These are phyloP conservation scores for Erodium texanum DNA, from an alignment of 441 rosid genomes.

Conservation along the genomic window DNA sequence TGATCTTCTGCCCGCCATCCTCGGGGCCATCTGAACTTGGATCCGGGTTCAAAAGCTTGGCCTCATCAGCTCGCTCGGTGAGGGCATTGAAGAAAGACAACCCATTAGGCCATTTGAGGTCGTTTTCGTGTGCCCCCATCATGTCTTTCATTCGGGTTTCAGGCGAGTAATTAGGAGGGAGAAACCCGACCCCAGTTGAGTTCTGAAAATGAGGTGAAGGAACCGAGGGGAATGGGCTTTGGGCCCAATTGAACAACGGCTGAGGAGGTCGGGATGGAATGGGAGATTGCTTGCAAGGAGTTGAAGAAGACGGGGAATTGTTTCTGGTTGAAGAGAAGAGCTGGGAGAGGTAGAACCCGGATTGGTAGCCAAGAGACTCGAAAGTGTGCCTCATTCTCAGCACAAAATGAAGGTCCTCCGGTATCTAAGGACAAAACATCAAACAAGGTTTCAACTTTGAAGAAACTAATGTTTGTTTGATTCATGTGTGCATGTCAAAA, in stretches of 20 bases:
- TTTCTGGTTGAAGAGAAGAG: slow-evolving; percentile 67
- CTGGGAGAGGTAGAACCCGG: slow-evolving; percentile 63
- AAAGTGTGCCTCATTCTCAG: slow-evolving; percentile 85
- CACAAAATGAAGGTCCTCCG: slow-evolving; percentile 98
- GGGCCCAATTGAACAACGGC: slow-evolving; percentile 52
- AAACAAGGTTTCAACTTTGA: background rate
- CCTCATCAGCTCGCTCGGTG: slow-evolving; percentile 56
- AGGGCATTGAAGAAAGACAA: slow-evolving; percentile 68
- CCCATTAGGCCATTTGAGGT: slow-evolving; percentile 88
- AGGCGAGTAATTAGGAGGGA: no score
- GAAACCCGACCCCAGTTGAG: slow-evolving; percentile 21
- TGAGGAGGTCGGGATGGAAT: slow-evolving; percentile 53
- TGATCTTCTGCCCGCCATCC: slow-evolving; percentile 30
- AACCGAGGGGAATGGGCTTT: slow-evolving; percentile 38
- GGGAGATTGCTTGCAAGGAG: slow-evolving; percentile 46
- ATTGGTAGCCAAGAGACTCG: slow-evolving; percentile 85
- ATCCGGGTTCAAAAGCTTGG: slow-evolving; percentile 37
- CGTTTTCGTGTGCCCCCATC: slow-evolving; percentile 54
- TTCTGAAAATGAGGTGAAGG: slow-evolving; percentile 53
- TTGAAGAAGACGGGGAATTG: slow-evolving; percentile 37
- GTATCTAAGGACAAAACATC: slow-evolving; percentile 32
- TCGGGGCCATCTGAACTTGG: no score
- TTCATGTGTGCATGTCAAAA: background rate
- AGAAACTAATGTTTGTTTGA: background rate
- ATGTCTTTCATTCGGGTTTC: no score